Evolutionary conservation across 164 flowering plant species (phyloP), one percentile per base, ranked within the genome.

Genomic region (Liquidambar formosana): DNA sequence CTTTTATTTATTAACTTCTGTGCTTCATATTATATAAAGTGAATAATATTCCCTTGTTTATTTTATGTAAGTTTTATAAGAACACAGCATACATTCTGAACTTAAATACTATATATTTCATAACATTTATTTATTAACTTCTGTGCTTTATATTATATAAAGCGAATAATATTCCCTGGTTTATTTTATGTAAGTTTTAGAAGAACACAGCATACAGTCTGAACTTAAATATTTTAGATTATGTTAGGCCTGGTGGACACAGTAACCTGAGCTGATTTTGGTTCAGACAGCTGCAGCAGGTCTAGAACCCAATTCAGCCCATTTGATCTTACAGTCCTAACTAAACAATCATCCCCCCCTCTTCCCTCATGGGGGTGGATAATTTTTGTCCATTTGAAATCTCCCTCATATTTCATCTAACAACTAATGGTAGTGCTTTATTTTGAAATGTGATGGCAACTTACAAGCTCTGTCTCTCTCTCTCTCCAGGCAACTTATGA

Each of bases 401-500:
- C 8, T 43, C n/a, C 9, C 1, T 64, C 6, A 0, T 9, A 19
- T n/a, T 67, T 5, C 16, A 52, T 46, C 6, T 41, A 26, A 22
- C 25, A 59, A 10, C 46, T 21, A 57, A 15, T 45, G 11, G 41
- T 65, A 11, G 54, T 38, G 41, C 45, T 13, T 13, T 11, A 3
- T 22, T 53, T 63, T 54, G 9, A 46, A 11, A 19, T 33, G 41
- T 33, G 2, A n/a, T 43, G 2, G 21, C 21, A 41, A 21, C 53
- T 58, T 64, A 44, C 33, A 10, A 63, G 8, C 45, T 46, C 61
- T 15, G 57, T 26, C 33, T 73, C 12, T 21, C 8, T 28, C 54
- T 64, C 45, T 41, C 21, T 69, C 56, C 67, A 94, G 97, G 85
- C 8, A 38, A 63, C 92, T 67, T 96, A 96, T 78, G 80, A 72